phyloP scores from a whole-genome alignment of 2,329 filamentous ascomycete species.

The Nothophoma quercina region DNA sequence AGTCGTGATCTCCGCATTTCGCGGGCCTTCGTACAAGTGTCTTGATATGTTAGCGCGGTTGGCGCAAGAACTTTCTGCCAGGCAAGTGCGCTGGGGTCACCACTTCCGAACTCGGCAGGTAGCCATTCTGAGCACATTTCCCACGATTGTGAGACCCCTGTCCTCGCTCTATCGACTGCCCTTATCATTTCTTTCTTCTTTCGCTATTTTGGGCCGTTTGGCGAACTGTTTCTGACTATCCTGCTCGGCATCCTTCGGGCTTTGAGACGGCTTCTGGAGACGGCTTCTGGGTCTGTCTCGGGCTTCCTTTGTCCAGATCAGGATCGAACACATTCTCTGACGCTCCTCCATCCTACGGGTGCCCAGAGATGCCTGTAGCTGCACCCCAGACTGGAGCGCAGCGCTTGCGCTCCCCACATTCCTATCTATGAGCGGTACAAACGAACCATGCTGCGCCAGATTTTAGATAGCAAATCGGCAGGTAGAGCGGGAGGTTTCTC shows the following conservation, averaged over 20 bases:
- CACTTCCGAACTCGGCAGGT: constrained; percentile 25
- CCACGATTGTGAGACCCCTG: constrained; percentile 10
- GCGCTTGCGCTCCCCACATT: constrained; percentile 28
- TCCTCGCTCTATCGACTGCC: constrained; percentile 7
- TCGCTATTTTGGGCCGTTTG: constrained; percentile 6
- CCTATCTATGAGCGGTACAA: constrained; percentile 23
- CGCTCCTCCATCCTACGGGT: constrained; percentile 7
- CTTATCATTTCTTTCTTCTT: constrained; percentile 13
- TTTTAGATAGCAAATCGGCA: constrained; percentile 27
- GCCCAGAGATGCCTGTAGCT: constrained; percentile 15
- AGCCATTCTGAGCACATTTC: constrained; percentile 8
- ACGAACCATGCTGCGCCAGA: constrained; percentile 17
- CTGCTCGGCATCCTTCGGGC: constrained; percentile 7
- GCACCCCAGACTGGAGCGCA: constrained; percentile 38
- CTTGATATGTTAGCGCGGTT: constrained; percentile 14
- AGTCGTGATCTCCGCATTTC: constrained; percentile 22
- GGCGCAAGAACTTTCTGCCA: constrained; percentile 9
- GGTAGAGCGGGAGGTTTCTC: constrained; percentile 21
- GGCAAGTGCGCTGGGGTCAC: constrained; percentile 1
- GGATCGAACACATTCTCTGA: not conserved
- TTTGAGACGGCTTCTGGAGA: constrained; percentile 2
- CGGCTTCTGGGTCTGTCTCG: constrained; percentile 3
- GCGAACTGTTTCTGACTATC: not conserved
- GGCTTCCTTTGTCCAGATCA: constrained; percentile 5
- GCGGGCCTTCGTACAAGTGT: constrained; percentile 3